phyloP scores from a whole-genome alignment of 73 alveolate genomes.

The Effrenium voratum region DNA sequence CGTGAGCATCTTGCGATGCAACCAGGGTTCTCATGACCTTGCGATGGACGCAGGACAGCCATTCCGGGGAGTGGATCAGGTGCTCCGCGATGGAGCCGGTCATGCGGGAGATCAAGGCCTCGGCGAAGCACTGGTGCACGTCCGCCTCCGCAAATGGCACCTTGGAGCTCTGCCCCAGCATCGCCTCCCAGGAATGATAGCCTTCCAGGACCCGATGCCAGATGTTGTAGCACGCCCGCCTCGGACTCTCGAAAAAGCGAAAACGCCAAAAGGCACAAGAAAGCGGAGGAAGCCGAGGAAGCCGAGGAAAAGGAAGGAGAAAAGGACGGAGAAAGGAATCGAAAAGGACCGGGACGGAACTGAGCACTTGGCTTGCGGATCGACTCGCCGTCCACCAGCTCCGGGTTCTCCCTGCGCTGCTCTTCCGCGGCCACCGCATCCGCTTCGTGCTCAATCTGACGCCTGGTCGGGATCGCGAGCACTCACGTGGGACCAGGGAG shows the following conservation, averaged over 20 bases:
- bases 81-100: constrained; percentile 88
- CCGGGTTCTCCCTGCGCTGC: constrained; percentile 63
- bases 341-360: not conserved
- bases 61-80: constrained; percentile 85
- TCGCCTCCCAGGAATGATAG: constrained; percentile 77
- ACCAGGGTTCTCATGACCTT: constrained; percentile 66
- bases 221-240: constrained; percentile 91
- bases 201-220: constrained; percentile 91
- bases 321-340: not conserved
- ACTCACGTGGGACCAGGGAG: no score
- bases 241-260: not conserved
- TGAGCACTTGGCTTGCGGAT: constrained; percentile 42
- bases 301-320: not conserved
- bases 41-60: constrained; percentile 79
- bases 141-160: constrained; percentile 22
- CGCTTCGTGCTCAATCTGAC: constrained; percentile 86
- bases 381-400: constrained; percentile 44
- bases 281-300: not conserved
- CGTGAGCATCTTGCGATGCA: constrained; percentile 1
- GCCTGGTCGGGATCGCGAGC: no score
- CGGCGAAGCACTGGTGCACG: constrained; percentile 48
- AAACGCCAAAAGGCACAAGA: not conserved
- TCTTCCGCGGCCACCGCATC: constrained; percentile 91
- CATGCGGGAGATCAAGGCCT: constrained; percentile 72
- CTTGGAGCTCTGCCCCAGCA: constrained; percentile 17